Conservation (phyloP, 1,139 yeast genomes). For the Taiozyma onychis region DNA sequence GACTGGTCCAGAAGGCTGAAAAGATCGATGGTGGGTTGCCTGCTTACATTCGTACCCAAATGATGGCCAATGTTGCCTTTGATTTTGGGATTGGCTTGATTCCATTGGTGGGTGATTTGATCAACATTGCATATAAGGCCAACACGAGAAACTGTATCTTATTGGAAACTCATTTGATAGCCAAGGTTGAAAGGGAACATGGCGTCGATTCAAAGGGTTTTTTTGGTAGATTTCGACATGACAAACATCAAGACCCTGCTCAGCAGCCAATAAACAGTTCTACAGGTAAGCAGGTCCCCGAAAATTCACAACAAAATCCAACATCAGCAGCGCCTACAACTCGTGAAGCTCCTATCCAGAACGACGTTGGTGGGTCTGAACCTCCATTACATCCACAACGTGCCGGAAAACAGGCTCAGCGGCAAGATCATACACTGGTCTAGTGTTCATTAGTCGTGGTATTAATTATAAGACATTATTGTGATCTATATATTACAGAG, state of each 20-base stretch:
- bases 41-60: slow-evolving; percentile 38
- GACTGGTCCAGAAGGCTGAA: slow-evolving; percentile 44
- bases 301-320: neutral
- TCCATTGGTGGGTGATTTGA: slow-evolving; percentile 69
- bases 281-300: neutral
- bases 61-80: slow-evolving; percentile 57
- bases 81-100: slow-evolving; percentile 70
- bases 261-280: neutral
- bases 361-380: neutral
- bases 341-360: neutral
- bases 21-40: slow-evolving; percentile 65
- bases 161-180: slow-evolving; percentile 49
- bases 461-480: neutral
- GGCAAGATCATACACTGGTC: neutral
- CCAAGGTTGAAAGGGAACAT: neutral
- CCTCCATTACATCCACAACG: neutral
- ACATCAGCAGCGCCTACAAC: neutral
- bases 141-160: slow-evolving; percentile 66
- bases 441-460: neutral
- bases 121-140: slow-evolving; percentile 65
- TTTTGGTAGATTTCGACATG: neutral
- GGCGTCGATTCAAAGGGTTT: neutral
- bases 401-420: neutral
- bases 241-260: neutral
- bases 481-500: neutral